Evolutionary conservation across 768 basidiomycete species (phyloP), one percentile per base, ranked within the genome.

Genomic region (Boletus rufocinnamomeus): DNA sequence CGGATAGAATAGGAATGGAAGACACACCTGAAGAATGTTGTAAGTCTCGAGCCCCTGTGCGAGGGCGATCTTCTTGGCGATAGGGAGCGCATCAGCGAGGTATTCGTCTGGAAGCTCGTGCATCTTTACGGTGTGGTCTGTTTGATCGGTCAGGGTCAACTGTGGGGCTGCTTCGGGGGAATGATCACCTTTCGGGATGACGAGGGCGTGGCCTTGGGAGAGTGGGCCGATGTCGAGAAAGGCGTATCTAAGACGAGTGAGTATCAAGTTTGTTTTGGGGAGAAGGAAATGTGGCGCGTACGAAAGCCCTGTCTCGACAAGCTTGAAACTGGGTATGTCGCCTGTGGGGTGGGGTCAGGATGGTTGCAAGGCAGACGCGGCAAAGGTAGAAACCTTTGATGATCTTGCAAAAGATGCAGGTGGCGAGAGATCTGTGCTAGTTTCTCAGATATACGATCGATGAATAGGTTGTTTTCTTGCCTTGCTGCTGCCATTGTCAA

Each of bases 331-430:
- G 17, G 95, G 95, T 63, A 98, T 94, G 25, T 95, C 88, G 52
- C 93, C 94, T 94, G 69, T 23, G 25, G 13, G 13, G 23, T 38
- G 47, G 45, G 35, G 21, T 55, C 17, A 55, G 7, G 38, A 38
- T 4, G 8, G 17, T 0, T 8, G 17, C 2, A 4, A 44, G 2
- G 23, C 11, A 1, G 21, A 28, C 19, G 14, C n/a, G 27, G 11
- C 8, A 2, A 58, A 38, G 38, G 27, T 37, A 62, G 74, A 28
- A 47, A 86, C 94, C 91, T 77, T 91, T 91, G 77, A 95, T 82
- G 73, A 98, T 97, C 78, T 88, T 97, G 82, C 96, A 98, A 78
- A 97, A 98, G 67, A 98, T 76, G 74, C 95, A 97, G 25, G 72
- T 73, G 6, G 85, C 80, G 52, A 88, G 78, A 49, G 77, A 76